These are phyloP conservation scores for Tephrocybe sp. DNA, from an alignment of 768 basidiomycete species.

Conservation along the genomic window DNA sequence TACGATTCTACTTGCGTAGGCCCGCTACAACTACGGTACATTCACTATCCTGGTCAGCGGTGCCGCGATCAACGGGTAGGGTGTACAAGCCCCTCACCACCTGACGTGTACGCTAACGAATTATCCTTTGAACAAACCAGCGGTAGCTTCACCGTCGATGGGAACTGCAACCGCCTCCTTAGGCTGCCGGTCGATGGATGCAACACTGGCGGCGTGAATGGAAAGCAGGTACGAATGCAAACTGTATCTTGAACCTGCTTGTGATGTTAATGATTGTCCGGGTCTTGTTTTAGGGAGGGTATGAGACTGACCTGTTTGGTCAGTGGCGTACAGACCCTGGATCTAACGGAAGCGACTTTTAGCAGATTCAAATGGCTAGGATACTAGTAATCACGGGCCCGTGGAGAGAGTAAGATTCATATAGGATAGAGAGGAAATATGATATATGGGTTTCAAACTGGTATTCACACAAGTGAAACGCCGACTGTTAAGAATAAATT, in stretches of 20 bases:
- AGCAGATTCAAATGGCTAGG: not conserved
- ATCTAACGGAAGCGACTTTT: slow-evolving; percentile 6
- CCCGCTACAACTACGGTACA: slow-evolving; percentile 8
- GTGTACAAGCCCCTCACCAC: not conserved
- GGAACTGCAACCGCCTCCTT: slow-evolving; percentile 20
- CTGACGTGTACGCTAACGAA: not conserved
- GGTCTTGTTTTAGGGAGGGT: slow-evolving; percentile 10
- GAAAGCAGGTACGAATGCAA: not conserved
- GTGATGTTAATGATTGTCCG: not conserved
- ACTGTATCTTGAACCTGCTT: not conserved
- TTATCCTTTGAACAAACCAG: not conserved
- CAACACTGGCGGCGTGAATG: slow-evolving; percentile 15
- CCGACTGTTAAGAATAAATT: too few relatives aligned
- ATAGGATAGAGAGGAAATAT: too few relatives aligned
- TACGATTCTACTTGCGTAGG: too few relatives aligned
- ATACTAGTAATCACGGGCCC: too few relatives aligned
- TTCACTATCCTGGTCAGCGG: slow-evolving; percentile 9
- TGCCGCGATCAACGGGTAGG: slow-evolving; percentile 10
- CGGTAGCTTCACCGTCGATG: slow-evolving; percentile 14
- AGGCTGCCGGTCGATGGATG: slow-evolving; percentile 16
- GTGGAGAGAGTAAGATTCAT: too few relatives aligned
- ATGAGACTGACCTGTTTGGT: slow-evolving; percentile 17
- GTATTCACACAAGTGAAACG: too few relatives aligned
- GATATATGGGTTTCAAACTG: too few relatives aligned
- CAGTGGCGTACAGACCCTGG: slow-evolving; percentile 17